A percentile compares a stretch with the other conserved stretches of the same genome.
These are phyloP conservation scores for Ophiocordyceps unilateralis DNA, from an alignment of 2,329 filamentous ascomycete species.

Conservation along the genomic window DNA sequence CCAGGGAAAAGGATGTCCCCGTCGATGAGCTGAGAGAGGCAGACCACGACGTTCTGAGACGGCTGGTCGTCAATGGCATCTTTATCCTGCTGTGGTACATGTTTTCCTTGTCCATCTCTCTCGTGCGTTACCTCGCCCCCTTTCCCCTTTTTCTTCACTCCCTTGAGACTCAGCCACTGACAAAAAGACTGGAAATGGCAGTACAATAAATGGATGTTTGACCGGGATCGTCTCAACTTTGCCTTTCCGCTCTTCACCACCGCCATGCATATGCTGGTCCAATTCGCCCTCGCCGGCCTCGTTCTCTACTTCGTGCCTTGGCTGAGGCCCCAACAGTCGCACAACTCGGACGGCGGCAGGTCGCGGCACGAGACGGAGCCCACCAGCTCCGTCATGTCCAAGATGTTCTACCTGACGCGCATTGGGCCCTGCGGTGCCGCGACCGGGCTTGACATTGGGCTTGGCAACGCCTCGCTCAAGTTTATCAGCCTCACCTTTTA, in stretches of 20 bases:
- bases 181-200: constrained; percentile 17
- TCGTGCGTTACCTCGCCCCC: constrained; percentile 47
- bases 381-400: constrained; percentile 54
- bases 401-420: constrained; percentile 78
- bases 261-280: constrained; percentile 86
- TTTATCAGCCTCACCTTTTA: constrained; percentile 96
- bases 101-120: constrained; percentile 83
- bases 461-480: constrained; percentile 89
- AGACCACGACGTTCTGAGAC: constrained; percentile 54
- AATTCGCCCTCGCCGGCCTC: constrained; percentile 62
- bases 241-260: constrained; percentile 92
- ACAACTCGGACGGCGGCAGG: constrained; percentile 29
- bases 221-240: constrained; percentile 68
- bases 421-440: constrained; percentile 84
- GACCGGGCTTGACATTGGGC: constrained; percentile 85
- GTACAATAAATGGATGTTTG: constrained; percentile 99
- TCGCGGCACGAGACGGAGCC: constrained; percentile 37
- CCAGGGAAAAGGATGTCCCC: constrained; percentile 40
- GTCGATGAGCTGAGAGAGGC: constrained; percentile 59
- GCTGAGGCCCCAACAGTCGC: constrained; percentile 47
- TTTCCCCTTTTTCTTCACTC: not conserved
- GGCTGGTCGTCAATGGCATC: constrained; percentile 54
- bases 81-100: constrained; percentile 77
- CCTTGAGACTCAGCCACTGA: not conserved
- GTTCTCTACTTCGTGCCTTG: constrained; percentile 73